Evolutionary conservation across 768 basidiomycete genomes (phyloP).

Genomic region (Hericium erinaceus): DNA sequence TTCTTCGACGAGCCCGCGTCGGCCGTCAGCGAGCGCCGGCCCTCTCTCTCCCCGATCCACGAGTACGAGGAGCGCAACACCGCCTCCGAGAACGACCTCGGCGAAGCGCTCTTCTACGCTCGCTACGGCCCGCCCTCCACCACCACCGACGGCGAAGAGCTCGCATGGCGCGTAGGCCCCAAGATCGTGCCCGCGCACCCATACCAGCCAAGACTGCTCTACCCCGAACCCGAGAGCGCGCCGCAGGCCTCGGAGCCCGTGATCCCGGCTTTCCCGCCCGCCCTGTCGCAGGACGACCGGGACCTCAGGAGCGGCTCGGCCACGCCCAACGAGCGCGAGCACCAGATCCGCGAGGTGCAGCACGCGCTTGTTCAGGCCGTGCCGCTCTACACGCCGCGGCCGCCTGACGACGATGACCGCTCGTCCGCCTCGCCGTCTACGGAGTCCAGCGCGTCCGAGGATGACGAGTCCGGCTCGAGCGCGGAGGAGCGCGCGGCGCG

Average conservation of each 20-base stretch:
- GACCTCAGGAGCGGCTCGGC: not conserved
- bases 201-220: not conserved
- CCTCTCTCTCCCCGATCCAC: not conserved
- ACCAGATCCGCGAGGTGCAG: not conserved
- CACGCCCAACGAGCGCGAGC: not conserved
- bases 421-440: not conserved
- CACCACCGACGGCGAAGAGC: not conserved
- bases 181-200: not conserved
- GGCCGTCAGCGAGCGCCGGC: not conserved
- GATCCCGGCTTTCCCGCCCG: no score
- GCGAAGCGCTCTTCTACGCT: not conserved
- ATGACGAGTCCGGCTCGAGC: not conserved
- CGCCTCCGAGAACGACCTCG: not conserved
- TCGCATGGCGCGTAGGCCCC: not conserved
- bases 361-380: conserved; percentile 8
- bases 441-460: not conserved
- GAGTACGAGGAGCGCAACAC: not conserved
- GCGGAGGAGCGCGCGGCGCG: not conserved
- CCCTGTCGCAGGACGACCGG: no score
- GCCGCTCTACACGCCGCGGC: conserved; percentile 4
- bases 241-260: not conserved
- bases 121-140: not conserved
- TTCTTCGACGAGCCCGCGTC: not conserved
- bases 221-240: not conserved
- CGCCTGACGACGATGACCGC: not conserved